Base-by-base conservation (phyloP, 305 asterid genomes). In the Caryopteris hybrid region DNA sequence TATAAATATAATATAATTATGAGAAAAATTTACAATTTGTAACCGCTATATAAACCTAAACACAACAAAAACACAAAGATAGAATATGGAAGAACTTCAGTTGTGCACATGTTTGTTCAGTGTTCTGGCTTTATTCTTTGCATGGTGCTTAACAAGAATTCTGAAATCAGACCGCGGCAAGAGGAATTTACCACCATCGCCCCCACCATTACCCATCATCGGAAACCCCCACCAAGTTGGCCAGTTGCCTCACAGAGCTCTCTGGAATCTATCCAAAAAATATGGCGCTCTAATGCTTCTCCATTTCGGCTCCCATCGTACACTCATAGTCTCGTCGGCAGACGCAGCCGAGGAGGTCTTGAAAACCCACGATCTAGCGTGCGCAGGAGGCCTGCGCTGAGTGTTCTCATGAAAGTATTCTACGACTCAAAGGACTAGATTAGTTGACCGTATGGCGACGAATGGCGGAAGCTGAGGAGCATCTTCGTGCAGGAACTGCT, bases 161-260 rank as follows among this genome's bases (percentile, higher is more conserved):
- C 11, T 6, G 10, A 36, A 36, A 36, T 9, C 41, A 7, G 41
- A 10, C 41, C 0, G 41, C 41, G 12, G 41, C 41, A 9, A 9
- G 2, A 36, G 7, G 12, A 39, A 34, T 27, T 21, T 10, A 7
- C 53, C 25, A 8, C 53, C 1, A 2, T 85, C 80, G 0, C 87
- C 89, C 0, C 90, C 90, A 5, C 69, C 51, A 2, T 73, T 85
- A 6, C 90, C 88, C 31, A 7, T 83, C 29, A 61, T 85, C 9
- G 86, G 91, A 50, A 85, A 82, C 78, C 74, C 83, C 27, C 83
- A 31, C 58, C 85, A 83, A 2, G 31, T 83, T 9, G 54, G 27
- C 47, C 46, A 11, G 8, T 36, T 0, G 2, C 64, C 1, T 80
- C 84, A 3, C 86, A 80, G 16, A 61, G 54, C 29, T 69, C 77